Evolutionary conservation across 495 filamentous ascomycete genomes (phyloP), one percentile per base, ranked within the genome.

Genomic region (Daldinia caldariorum): DNA sequence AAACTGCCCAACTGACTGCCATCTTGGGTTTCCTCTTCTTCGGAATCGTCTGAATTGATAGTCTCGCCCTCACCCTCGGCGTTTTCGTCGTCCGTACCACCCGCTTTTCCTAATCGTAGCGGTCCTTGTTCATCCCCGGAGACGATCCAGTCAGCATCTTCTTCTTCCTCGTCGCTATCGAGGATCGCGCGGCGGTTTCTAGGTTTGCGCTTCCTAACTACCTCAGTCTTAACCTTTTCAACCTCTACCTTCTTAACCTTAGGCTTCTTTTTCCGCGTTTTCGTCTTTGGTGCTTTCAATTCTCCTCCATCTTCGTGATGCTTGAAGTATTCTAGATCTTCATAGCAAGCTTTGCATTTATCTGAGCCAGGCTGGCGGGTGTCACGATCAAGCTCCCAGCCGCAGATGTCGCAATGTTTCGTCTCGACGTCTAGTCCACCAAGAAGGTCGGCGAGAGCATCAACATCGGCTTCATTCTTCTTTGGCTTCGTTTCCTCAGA

Each of bases 401-500:
- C 88, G 72, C 95, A 99, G 67, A 97, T 89, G 66, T 97, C 94
- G 71, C 95, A 99, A 61, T 92, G 89, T 81, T 90, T 95, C 0
- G 88, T 82, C 74, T 90, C 84, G 58, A 99, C 90, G 63, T 87
- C 92, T 66, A 98, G 83, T 5, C 89, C 92, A 0, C 92, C 92
- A 71, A 98, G 89, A 58, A 97, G 83, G 74, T 93, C 90, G 0
- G 94, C 91, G 73, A 99, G 83, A 20, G 88, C 90, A 79, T 98
- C 95, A 18, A 97, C 80, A 45, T 88, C 82, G 16, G 67, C 66
- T 41, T 91, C 91, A 0, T 66, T 76, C 20, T 80, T 78, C 50
- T 81, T 81, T 57, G 76, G 68, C 79, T 87, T 84, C 53, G 86
- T 74, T 34, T 88, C 92, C 7, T 90, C 89, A 0, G 87, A 80